Conservation (phyloP, 257 asterid species). For the Orobanche coerulescens region DNA sequence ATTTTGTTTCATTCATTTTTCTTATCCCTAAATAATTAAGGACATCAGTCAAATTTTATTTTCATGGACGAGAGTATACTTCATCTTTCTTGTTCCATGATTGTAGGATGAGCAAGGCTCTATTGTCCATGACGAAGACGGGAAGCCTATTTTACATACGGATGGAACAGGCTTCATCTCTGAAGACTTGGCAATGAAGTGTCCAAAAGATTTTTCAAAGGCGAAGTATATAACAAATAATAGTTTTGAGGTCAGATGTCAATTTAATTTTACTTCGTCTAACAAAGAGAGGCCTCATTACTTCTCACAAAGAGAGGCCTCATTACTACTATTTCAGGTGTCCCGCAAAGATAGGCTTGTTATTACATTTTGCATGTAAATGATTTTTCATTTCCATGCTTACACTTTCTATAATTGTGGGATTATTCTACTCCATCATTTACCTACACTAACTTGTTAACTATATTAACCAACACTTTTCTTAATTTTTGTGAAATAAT, state of each 20-base stretch:
- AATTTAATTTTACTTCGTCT: neutral
- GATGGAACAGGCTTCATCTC: conserved; percentile 92
- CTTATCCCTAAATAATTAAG: neutral
- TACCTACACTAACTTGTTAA: too few relatives aligned
- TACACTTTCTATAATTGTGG: too few relatives aligned
- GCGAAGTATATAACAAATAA: conserved; percentile 34
- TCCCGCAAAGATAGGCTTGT: too few relatives aligned
- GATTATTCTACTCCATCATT: too few relatives aligned
- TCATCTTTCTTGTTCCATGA: conserved; percentile 4
- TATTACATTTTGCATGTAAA: too few relatives aligned
- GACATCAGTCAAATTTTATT: conserved; percentile 7
- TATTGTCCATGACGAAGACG: conserved; percentile 43
- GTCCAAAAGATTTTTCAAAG: conserved; percentile 42
- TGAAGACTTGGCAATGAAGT: conserved; percentile 64
- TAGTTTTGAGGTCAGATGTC: conserved; percentile 42
- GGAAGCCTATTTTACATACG: conserved; percentile 54
- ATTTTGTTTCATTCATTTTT: conserved; percentile 18
- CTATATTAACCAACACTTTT: too few relatives aligned
- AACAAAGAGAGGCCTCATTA: too few relatives aligned
- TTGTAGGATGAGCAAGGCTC: conserved; percentile 48
- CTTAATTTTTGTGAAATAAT: too few relatives aligned
- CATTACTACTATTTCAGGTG: too few relatives aligned
- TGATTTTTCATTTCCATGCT: too few relatives aligned
- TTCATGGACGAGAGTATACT: neutral
- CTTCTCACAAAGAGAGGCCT: too few relatives aligned